Percentiles rank a stretch among this genome's conserved stretches.
Conservation (phyloP, 768 basidiomycete species). For the Lactarius akahatsu region DNA sequence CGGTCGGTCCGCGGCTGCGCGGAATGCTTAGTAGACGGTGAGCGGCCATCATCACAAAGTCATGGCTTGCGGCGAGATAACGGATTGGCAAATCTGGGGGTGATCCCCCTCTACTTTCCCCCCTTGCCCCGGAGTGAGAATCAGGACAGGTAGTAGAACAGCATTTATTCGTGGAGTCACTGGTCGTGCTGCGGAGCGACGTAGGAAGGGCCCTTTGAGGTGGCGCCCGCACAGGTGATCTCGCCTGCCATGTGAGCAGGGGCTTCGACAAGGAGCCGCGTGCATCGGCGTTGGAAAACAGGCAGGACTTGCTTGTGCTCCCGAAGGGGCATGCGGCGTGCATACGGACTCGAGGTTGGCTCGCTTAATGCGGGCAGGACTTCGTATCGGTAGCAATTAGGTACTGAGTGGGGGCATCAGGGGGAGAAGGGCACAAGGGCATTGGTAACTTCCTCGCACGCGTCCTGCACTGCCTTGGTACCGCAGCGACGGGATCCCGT, state of each 20-base stretch:
- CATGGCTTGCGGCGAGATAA: neutral
- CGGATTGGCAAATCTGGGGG: neutral
- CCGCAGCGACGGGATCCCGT: neutral
- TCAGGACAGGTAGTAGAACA: neutral
- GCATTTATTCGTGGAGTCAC: neutral
- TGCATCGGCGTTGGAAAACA: neutral
- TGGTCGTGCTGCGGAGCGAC: neutral
- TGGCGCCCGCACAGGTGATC: neutral
- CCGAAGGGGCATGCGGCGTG: neutral
- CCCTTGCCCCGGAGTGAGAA: neutral
- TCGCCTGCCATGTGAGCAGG: neutral
- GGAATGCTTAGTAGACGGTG: neutral
- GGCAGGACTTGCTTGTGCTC: neutral
- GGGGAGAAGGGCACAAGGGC: neutral
- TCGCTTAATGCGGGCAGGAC: neutral
- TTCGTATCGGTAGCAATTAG: neutral
- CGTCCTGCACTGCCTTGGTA: neutral
- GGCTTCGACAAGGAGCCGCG: neutral
- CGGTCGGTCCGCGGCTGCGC: neutral
- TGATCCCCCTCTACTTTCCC: neutral
- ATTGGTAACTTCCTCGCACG: neutral
- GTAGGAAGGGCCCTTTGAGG: neutral
- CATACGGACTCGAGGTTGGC: neutral
- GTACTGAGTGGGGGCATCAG: conserved; percentile 4
- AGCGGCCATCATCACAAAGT: neutral